phyloP scores from a whole-genome alignment of 495 filamentous ascomycete genomes.

The Neurospora tetraspora region DNA sequence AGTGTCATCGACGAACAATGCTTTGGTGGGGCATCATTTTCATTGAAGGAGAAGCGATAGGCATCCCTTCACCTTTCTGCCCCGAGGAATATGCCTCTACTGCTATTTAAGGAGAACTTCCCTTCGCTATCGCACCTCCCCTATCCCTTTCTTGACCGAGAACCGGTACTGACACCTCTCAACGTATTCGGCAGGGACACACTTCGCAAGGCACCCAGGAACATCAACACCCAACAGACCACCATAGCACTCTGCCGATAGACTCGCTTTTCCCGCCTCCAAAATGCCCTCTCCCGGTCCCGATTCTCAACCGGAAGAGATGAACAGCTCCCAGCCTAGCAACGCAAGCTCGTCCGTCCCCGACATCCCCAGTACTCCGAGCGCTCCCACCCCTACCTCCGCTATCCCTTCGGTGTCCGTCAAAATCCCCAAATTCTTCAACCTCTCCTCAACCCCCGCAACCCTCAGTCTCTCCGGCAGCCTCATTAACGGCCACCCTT shows the following conservation, averaged over 20 bases:
- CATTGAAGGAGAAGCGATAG: background rate
- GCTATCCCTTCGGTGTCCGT: background rate
- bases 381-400: background rate
- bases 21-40: background rate
- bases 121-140: background rate
- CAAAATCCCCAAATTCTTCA: background rate
- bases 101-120: background rate
- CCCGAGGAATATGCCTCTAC: background rate
- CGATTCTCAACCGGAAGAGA: background rate
- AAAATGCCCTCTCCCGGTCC: background rate
- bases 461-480: background rate
- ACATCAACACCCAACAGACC: background rate
- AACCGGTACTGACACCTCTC: background rate
- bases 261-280: background rate
- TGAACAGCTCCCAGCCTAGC: background rate
- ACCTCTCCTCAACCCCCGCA: background rate
- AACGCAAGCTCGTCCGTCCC: background rate
- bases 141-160: constrained; percentile 4
- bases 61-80: background rate
- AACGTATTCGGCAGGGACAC: background rate
- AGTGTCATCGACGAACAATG: background rate
- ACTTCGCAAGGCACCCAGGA: rapidly evolving
- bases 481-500: background rate
- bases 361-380: background rate
- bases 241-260: background rate